Evolutionary conservation across 768 basidiomycete genomes (phyloP).

Genomic region (Dentipellis fragilis): DNA sequence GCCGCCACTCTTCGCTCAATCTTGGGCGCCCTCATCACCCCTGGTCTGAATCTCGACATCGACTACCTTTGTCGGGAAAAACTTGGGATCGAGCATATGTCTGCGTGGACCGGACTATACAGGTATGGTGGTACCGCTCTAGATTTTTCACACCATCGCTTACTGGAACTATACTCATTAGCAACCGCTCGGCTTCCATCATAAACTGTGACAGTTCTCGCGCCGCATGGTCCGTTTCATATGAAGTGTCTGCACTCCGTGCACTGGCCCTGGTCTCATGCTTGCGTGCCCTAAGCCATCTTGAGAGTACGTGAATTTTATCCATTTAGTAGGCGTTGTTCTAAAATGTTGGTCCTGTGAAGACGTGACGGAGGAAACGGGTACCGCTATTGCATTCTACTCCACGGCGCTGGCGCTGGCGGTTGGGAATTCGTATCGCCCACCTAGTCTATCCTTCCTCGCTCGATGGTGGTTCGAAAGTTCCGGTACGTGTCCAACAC

Average conservation of each 20-base stretch:
- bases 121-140: slow-evolving; percentile 28
- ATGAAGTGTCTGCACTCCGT: slow-evolving; percentile 57
- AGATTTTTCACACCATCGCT: neutral
- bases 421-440: slow-evolving; percentile 50
- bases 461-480: slow-evolving; percentile 70
- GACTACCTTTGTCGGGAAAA: slow-evolving; percentile 57
- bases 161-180: slow-evolving; percentile 13
- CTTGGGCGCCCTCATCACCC: slow-evolving; percentile 57
- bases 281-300: slow-evolving; percentile 59
- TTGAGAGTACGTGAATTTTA: slow-evolving; percentile 40
- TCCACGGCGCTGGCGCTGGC: slow-evolving; percentile 54
- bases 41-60: slow-evolving; percentile 57
- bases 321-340: neutral
- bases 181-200: slow-evolving; percentile 30
- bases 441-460: slow-evolving; percentile 65
- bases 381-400: slow-evolving; percentile 74
- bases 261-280: slow-evolving; percentile 57
- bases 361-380: slow-evolving; percentile 65
- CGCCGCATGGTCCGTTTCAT: slow-evolving; percentile 67
- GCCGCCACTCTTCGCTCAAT: slow-evolving; percentile 46
- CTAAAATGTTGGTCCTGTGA: neutral
- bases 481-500: slow-evolving; percentile 39
- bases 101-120: slow-evolving; percentile 33
- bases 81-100: slow-evolving; percentile 36
- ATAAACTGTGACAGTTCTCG: slow-evolving; percentile 27